phyloP scores from a whole-genome alignment of 1,139 yeast genomes.

The Blastobotrys illinoisensis region DNA sequence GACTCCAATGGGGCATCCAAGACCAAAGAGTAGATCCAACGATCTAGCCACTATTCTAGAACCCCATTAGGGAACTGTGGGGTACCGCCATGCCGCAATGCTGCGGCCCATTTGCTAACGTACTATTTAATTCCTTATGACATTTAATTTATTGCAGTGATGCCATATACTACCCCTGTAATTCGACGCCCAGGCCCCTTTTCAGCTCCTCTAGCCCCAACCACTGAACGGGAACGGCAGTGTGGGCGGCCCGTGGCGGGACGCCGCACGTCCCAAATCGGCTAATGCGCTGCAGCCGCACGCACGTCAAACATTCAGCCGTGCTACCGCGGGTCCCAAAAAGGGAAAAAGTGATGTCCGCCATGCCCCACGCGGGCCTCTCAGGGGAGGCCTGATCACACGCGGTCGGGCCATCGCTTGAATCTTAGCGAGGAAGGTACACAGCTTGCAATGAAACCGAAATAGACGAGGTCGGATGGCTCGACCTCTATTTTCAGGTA shows the following conservation, averaged over 20 bases:
- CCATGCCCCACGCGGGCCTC: background rate
- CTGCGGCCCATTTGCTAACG: background rate
- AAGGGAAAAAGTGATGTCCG: background rate
- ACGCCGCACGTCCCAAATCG: background rate
- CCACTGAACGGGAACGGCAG: background rate
- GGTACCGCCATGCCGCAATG: background rate
- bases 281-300: background rate
- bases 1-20: conserved; percentile 8
- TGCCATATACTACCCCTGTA: background rate
- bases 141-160: background rate
- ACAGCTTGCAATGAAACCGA: background rate
- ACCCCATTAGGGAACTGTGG: background rate
- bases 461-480: background rate
- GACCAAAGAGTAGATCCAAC: background rate
- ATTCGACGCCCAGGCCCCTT: background rate
- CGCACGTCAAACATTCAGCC: background rate
- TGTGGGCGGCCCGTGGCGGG: background rate
- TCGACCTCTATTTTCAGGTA: background rate
- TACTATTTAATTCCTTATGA: background rate
- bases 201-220: background rate
- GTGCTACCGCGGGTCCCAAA: background rate
- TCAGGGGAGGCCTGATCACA: background rate
- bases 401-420: background rate
- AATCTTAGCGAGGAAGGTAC: background rate
- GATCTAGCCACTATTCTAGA: background rate